Evolutionary conservation across 2,329 filamentous ascomycete species (phyloP).

Genomic region (Aspergillus fijiensis): DNA sequence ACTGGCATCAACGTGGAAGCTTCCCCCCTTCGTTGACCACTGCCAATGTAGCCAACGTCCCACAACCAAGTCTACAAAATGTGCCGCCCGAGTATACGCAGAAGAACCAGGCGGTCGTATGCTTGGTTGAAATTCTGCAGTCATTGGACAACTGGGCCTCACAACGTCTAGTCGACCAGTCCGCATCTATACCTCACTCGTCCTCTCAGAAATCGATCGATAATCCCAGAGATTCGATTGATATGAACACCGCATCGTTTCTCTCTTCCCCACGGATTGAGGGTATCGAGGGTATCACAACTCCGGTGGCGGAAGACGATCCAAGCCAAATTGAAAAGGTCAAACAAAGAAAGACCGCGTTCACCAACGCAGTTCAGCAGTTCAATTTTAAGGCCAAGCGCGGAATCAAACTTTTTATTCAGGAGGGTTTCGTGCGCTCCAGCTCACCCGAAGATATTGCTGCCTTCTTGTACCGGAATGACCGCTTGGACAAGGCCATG

Average conservation of each 20-base stretch:
- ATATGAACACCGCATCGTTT: constrained; percentile 57
- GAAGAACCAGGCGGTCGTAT: constrained; percentile 86
- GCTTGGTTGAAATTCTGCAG: constrained; percentile 80
- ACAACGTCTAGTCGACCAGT: constrained; percentile 59
- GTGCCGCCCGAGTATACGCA: constrained; percentile 87
- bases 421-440: constrained; percentile 83
- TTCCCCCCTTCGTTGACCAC: constrained; percentile 84
- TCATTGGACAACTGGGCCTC: constrained; percentile 93
- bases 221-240: constrained; percentile 71
- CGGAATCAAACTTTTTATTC: constrained; percentile 78
- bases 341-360: constrained; percentile 88
- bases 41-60: constrained; percentile 63
- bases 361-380: constrained; percentile 81
- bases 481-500: constrained; percentile 83
- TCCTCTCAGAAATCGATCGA: constrained; percentile 56
- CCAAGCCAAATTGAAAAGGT: constrained; percentile 91
- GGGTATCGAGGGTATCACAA: constrained; percentile 55
- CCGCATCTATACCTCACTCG: constrained; percentile 49
- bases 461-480: constrained; percentile 74
- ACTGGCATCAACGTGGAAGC: constrained; percentile 85
- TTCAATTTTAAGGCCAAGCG: constrained; percentile 99
- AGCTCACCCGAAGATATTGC: constrained; percentile 80
- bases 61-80: constrained; percentile 54
- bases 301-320: constrained; percentile 78
- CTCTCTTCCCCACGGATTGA: constrained; percentile 62